These are phyloP conservation scores for Aspergillus sp. DNA, from an alignment of 2,329 filamentous ascomycete genomes.

Conservation along the genomic window DNA sequence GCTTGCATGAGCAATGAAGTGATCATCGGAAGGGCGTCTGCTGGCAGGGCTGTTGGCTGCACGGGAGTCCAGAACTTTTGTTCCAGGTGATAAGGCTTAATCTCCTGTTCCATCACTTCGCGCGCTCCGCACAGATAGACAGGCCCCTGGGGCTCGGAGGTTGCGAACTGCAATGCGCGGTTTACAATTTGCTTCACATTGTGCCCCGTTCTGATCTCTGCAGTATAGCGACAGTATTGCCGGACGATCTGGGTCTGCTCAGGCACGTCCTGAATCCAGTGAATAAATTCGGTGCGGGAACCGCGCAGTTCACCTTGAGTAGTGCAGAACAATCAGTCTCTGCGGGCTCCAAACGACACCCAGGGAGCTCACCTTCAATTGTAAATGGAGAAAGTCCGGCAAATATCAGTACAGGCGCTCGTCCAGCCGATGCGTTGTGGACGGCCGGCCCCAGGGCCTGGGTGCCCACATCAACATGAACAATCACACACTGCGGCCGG, in stretches of 20 bases:
- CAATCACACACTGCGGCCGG: conserved; percentile 75
- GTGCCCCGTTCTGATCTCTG: conserved; percentile 78
- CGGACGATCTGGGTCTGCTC: conserved; percentile 79
- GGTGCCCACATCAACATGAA: conserved; percentile 82
- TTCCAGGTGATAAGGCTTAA: conserved; percentile 42
- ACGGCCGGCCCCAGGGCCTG: conserved; percentile 77
- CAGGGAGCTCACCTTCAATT: conserved; percentile 70
- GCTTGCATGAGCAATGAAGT: too few species aligned
- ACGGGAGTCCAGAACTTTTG: too few species aligned
- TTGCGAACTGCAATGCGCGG: conserved; percentile 80
- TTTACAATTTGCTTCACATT: conserved; percentile 92
- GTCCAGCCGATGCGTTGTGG: conserved; percentile 76
- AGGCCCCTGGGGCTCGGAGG: conserved; percentile 74
- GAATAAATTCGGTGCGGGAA: conserved; percentile 53
- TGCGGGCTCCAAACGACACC: conserved; percentile 33
- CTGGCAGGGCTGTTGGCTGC: too few species aligned
- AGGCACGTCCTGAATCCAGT: conserved; percentile 84
- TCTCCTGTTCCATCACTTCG: conserved; percentile 85
- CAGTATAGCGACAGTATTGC: conserved; percentile 84
- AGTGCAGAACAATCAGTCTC: too few species aligned
- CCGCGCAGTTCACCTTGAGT: too few species aligned
- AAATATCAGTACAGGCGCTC: conserved; percentile 76
- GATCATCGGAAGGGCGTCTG: too few species aligned
- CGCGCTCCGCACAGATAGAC: conserved; percentile 78
- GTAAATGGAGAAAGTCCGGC: conserved; percentile 78